These are phyloP conservation scores for Diutina siamensis DNA, from an alignment of 1,139 yeast genomes.

Conservation along the genomic window DNA sequence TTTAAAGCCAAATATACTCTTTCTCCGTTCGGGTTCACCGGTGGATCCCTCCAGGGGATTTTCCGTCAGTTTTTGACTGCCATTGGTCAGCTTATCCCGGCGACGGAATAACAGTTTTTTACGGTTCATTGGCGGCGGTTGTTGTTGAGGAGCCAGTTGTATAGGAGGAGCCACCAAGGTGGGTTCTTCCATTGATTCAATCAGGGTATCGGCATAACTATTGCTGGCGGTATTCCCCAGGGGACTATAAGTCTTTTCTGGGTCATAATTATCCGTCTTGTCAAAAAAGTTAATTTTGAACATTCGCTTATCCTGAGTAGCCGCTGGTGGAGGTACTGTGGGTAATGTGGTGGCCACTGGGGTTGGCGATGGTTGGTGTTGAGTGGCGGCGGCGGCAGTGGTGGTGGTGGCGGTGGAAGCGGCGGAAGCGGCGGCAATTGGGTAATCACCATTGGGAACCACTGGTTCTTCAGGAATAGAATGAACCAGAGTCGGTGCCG, in stretches of 20 bases:
- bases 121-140: neutral
- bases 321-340: neutral
- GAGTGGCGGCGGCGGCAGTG: neutral
- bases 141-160: neutral
- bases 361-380: no score
- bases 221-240: neutral
- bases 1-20: slow-evolving; percentile 5
- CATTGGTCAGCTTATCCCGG: neutral
- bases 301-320: neutral
- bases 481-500: neutral
- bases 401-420: neutral
- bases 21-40: neutral
- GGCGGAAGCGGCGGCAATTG: neutral
- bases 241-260: neutral
- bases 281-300: slow-evolving; percentile 1
- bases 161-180: neutral
- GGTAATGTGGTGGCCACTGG: no score
- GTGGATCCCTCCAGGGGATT: neutral
- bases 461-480: neutral
- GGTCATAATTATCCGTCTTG: neutral
- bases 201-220: neutral
- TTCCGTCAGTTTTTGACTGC: neutral
- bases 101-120: slow-evolving; percentile 4
- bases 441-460: neutral
- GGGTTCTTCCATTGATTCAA: neutral